Percentiles rank a stretch among this genome's conserved stretches.
These are phyloP conservation scores for Solanum habrochaites DNA, from an alignment of 257 asterid genomes.

Conservation along the genomic window DNA sequence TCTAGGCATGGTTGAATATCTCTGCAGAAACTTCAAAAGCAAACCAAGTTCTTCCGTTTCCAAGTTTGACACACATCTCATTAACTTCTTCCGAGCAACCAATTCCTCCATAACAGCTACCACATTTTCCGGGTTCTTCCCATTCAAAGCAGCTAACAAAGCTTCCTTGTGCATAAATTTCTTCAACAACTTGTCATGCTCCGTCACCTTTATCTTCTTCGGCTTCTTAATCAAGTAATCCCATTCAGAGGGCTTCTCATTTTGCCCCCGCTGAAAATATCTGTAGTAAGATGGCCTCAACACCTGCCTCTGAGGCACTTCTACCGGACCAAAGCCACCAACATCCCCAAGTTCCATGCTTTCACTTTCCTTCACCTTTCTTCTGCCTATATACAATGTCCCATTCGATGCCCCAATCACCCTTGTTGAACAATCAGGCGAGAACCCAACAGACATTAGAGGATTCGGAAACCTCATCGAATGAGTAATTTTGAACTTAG, in stretches of 20 bases:
- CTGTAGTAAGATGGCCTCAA: conserved; percentile 73
- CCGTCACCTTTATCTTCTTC: conserved; percentile 63
- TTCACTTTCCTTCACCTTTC: conserved; percentile 36
- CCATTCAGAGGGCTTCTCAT: conserved; percentile 52
- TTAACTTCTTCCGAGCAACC: conserved; percentile 70
- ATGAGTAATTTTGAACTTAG: conserved; percentile 69
- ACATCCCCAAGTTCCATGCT: conserved; percentile 11
- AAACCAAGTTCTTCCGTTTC: conserved; percentile 55
- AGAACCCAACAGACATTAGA: conserved; percentile 59
- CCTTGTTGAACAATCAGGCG: conserved; percentile 66
- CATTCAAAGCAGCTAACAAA: conserved; percentile 44
- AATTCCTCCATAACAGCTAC: conserved; percentile 94
- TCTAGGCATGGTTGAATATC: conserved; percentile 58
- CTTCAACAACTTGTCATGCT: conserved; percentile 66
- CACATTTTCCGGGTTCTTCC: conserved; percentile 50
- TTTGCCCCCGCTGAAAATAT: conserved; percentile 83
- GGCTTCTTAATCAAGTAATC: conserved; percentile 56
- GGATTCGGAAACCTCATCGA: conserved; percentile 81
- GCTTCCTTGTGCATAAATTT: conserved; percentile 86
- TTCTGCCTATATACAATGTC: conserved; percentile 51
- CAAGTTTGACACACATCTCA: conserved; percentile 54
- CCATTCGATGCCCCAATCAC: conserved; percentile 80
- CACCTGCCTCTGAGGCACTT: conserved; percentile 31
- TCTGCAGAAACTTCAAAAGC: conserved; percentile 64
- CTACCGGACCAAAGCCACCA: conserved; percentile 29